phyloP scores from a whole-genome alignment of 2,329 filamentous ascomycete genomes.

The Diaporthe citriasiana region DNA sequence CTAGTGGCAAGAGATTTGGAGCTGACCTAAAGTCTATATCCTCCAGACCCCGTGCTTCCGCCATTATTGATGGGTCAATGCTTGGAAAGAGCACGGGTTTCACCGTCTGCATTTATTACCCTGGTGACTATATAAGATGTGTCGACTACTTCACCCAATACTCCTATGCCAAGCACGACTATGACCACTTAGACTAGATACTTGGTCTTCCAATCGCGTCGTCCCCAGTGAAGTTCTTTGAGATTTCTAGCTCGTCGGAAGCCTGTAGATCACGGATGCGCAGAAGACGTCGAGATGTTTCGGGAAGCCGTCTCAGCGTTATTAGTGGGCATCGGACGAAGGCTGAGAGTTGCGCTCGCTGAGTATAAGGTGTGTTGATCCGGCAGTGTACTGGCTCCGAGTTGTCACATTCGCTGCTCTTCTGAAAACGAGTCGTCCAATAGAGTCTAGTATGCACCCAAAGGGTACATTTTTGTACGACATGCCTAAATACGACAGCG shows the following conservation, averaged over 20 bases:
- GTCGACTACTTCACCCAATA: not conserved
- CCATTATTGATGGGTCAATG: not conserved
- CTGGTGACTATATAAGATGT: constrained; percentile 1
- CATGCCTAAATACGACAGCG: not conserved
- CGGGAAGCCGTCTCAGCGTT: constrained; percentile 18
- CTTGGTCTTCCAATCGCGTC: constrained; percentile 3
- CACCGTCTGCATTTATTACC: not conserved
- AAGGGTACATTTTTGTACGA: too few relatives aligned
- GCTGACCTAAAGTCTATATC: not conserved
- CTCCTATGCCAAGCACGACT: too few relatives aligned
- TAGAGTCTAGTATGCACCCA: too few relatives aligned
- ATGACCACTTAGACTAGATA: not conserved
- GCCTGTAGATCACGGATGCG: constrained; percentile 2
- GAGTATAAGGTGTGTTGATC: not conserved
- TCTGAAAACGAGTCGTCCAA: too few relatives aligned
- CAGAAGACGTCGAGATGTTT: not conserved
- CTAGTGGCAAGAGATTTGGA: not conserved
- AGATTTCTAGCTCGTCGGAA: constrained; percentile 5
- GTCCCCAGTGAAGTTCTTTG: not conserved
- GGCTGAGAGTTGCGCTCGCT: not conserved
- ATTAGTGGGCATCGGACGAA: constrained; percentile 9
- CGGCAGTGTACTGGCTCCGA: not conserved
- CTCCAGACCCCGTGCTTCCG: not conserved
- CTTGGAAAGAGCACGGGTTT: not conserved
- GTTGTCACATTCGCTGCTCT: not conserved